These are phyloP conservation scores for Fragosphaeria purpurea DNA, from an alignment of 2,329 filamentous ascomycete genomes.

Conservation along the genomic window DNA sequence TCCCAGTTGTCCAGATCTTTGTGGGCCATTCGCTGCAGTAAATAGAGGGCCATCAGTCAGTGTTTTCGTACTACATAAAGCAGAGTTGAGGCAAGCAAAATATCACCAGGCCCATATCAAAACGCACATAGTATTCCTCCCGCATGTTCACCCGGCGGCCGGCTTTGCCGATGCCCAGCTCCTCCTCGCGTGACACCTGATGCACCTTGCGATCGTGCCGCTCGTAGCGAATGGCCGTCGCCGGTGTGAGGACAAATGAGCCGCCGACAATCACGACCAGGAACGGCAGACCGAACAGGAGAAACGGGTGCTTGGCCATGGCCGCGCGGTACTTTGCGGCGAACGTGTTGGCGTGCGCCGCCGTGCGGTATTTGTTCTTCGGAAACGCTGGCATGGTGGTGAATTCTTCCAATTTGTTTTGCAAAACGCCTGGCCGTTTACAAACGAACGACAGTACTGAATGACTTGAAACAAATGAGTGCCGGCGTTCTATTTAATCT, in stretches of 20 bases:
- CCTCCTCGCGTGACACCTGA: slow-evolving; percentile 76
- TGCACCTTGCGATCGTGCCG: slow-evolving; percentile 82
- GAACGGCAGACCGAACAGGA: slow-evolving; percentile 90
- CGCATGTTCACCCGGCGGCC: slow-evolving; percentile 66
- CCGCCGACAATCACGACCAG: slow-evolving; percentile 80
- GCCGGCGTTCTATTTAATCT: too few species aligned
- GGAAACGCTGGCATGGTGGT: slow-evolving; percentile 52
- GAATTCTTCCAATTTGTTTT: too few species aligned
- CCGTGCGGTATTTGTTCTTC: slow-evolving; percentile 59
- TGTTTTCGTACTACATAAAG: too few species aligned
- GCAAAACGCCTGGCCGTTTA: background rate
- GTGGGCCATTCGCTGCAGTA: slow-evolving; percentile 60
- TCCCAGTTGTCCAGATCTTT: slow-evolving; percentile 96
- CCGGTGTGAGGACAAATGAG: slow-evolving; percentile 89
- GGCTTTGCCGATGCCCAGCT: slow-evolving; percentile 65
- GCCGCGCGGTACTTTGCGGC: slow-evolving; percentile 66
- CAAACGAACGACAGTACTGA: too few species aligned
- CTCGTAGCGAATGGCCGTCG: slow-evolving; percentile 89
- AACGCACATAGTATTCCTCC: slow-evolving; percentile 78
- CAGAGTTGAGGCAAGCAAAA: too few species aligned
- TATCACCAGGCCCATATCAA: slow-evolving; percentile 17
- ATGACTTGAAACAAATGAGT: too few species aligned
- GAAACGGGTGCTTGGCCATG: slow-evolving; percentile 73
- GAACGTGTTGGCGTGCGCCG: slow-evolving; percentile 56
- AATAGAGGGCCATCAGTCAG: too few species aligned